Evolutionary conservation across 1,139 yeast genomes (phyloP).

Genomic region (Zygosaccharomyces sapae): DNA sequence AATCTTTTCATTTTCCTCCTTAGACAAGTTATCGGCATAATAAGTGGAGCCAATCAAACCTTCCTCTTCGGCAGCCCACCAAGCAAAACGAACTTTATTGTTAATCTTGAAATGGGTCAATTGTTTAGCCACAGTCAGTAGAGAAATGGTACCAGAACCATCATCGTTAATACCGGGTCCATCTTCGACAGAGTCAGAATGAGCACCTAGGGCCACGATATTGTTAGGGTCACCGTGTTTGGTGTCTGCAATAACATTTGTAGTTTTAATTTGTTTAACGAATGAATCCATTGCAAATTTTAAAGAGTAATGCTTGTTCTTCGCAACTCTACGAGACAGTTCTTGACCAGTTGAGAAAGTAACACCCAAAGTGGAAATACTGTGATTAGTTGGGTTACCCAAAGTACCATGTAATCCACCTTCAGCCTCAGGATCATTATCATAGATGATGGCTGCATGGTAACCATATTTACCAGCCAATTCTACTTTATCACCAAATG

Average conservation of each 20-base stretch:
- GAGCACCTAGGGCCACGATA: constrained; percentile 87
- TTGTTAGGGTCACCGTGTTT: constrained; percentile 77
- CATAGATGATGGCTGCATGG: constrained; percentile 68
- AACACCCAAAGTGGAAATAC: constrained; percentile 70
- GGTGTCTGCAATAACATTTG: constrained; percentile 83
- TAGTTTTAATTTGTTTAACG: constrained; percentile 60
- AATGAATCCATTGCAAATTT: constrained; percentile 53
- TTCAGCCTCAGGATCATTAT: constrained; percentile 55
- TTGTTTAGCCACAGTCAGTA: constrained; percentile 77
- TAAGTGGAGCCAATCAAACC: constrained; percentile 82
- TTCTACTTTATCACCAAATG: constrained; percentile 73
- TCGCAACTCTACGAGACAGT: constrained; percentile 41
- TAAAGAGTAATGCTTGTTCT: constrained; percentile 34
- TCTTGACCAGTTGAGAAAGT: constrained; percentile 52
- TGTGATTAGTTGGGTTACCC: constrained; percentile 64
- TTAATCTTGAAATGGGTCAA: constrained; percentile 69
- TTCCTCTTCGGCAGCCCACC: constrained; percentile 99
- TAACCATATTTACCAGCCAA: constrained; percentile 80
- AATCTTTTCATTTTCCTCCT: constrained; percentile 71
- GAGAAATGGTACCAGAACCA: constrained; percentile 84
- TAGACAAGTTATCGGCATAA: constrained; percentile 61
- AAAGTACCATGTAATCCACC: constrained; percentile 57
- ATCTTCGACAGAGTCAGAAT: constrained; percentile 81
- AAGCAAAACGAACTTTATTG: constrained; percentile 89
- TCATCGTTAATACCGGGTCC: constrained; percentile 97